Evolutionary conservation across 305 asterid genomes (phyloP).

Genomic region (Fraxinus greggii): DNA sequence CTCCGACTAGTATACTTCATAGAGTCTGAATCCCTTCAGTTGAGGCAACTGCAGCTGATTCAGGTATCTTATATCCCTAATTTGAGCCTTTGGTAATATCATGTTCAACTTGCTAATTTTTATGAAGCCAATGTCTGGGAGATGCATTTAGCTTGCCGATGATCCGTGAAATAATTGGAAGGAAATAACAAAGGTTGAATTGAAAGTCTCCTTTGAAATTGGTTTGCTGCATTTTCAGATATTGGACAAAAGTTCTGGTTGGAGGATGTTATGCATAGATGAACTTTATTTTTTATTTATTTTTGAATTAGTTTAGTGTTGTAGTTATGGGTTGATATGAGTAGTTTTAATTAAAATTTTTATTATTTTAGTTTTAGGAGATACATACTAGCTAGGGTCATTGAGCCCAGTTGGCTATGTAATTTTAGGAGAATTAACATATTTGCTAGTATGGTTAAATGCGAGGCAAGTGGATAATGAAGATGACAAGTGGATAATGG

Average conservation of each 20-base stretch:
- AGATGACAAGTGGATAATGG: constrained; percentile 9
- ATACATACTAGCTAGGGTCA: background rate
- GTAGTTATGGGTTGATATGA: background rate
- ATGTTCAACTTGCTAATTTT: background rate
- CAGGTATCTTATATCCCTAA: background rate
- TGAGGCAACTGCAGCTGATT: background rate
- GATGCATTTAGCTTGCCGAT: background rate
- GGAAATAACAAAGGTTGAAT: background rate
- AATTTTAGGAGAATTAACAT: background rate
- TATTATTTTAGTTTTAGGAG: background rate
- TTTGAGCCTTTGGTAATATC: background rate
- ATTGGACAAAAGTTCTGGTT: background rate
- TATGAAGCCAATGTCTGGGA: background rate
- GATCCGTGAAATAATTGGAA: background rate
- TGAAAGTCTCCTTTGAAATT: background rate
- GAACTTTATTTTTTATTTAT: no score
- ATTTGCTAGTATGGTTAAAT: background rate
- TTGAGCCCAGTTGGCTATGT: background rate
- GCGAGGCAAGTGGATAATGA: background rate
- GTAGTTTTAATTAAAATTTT: background rate
- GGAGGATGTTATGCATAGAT: background rate
- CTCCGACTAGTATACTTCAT: background rate
- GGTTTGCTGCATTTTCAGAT: background rate
- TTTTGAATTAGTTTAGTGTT: background rate
- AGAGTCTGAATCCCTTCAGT: background rate